phyloP scores from a whole-genome alignment of 2,329 filamentous ascomycete species.

The Aspergillus calidoustus region DNA sequence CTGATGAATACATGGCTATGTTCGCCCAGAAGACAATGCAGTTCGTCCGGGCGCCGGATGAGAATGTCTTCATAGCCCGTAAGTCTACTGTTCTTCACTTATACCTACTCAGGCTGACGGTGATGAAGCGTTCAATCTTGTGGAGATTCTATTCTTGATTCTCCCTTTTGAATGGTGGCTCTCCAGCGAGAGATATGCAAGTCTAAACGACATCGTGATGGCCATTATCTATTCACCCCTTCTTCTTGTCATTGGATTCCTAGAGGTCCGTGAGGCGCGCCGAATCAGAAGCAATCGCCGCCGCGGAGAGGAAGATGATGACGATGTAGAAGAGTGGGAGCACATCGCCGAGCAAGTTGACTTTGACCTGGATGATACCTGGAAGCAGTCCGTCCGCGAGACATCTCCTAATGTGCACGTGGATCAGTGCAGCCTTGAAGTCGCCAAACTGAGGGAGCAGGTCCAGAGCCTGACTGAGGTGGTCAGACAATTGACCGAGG shows the following conservation, averaged over 20 bases:
- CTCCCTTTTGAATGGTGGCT: slow-evolving; percentile 97
- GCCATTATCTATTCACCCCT: slow-evolving; percentile 81
- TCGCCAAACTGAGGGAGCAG: slow-evolving; percentile 48
- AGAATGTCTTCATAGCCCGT: slow-evolving; percentile 95
- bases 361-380: slow-evolving; percentile 77
- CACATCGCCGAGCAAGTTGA: slow-evolving; percentile 72
- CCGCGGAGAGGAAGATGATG: slow-evolving; percentile 86
- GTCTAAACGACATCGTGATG: slow-evolving; percentile 89
- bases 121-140: slow-evolving; percentile 74
- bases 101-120: not conserved
- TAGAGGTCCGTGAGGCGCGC: slow-evolving; percentile 69
- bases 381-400: slow-evolving; percentile 77
- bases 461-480: slow-evolving; percentile 68
- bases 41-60: slow-evolving; percentile 93
- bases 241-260: slow-evolving; percentile 74
- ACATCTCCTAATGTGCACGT: slow-evolving; percentile 81
- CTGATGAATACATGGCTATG: slow-evolving; percentile 92
- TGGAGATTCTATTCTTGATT: slow-evolving; percentile 81
- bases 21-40: slow-evolving; percentile 95
- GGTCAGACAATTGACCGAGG: slow-evolving; percentile 60
- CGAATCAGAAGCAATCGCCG: slow-evolving; percentile 74
- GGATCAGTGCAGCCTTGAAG: slow-evolving; percentile 74
- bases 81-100: slow-evolving; percentile 24
- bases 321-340: slow-evolving; percentile 91
- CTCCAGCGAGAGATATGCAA: slow-evolving; percentile 71